Evolutionary conservation across 768 basidiomycete species (phyloP), one percentile per base, ranked within the genome.

Genomic region (Vararia minispora): DNA sequence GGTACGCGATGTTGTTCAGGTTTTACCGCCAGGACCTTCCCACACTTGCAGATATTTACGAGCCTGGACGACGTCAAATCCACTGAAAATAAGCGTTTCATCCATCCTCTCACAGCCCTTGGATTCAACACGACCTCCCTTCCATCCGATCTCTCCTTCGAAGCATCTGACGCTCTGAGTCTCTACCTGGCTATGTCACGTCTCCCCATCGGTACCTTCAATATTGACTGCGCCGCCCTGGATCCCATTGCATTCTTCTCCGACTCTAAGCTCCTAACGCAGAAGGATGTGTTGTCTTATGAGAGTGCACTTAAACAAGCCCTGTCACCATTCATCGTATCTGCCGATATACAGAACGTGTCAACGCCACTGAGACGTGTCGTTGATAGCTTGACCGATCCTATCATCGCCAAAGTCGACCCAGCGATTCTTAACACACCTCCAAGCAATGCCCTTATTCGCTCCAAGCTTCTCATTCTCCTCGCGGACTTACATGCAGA

Each of bases 21-120:
- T n/a, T n/a, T n/a, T n/a, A n/a, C n/a, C n/a, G n/a, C n/a, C n/a
- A n/a, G n/a, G n/a, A n/a, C n/a, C n/a, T n/a, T n/a, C n/a, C n/a
- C n/a, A n/a, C n/a, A n/a, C n/a, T n/a, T n/a, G n/a, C n/a, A 37
- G 16, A 32, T 14, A 12, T 74, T 69, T 56, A 45, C 36, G 27
- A 65, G 68, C 10, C 50, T 77, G 21, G 35, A 51, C 10, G 35
- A 56, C 1, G 56, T 69, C 45, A 39, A 56, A 42, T 52, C 61
- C 17, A 68, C 66, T 0, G 51, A 53, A 11, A 61, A 68, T 22
- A 54, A 67, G 43, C 53, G 65, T n/a, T 77, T 72, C 46, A 55
- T 84, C 3, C 81, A 84, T 48, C 81, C 81, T 0, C 64, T 81
- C 32, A 60, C 71, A 0, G 57, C 75, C 40, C 60, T 84, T n/a